Percentiles rank a stretch among this genome's conserved stretches.
Conservation (phyloP, 1,284 basidiomycete genomes). For the Cryptococcus sp. region DNA sequence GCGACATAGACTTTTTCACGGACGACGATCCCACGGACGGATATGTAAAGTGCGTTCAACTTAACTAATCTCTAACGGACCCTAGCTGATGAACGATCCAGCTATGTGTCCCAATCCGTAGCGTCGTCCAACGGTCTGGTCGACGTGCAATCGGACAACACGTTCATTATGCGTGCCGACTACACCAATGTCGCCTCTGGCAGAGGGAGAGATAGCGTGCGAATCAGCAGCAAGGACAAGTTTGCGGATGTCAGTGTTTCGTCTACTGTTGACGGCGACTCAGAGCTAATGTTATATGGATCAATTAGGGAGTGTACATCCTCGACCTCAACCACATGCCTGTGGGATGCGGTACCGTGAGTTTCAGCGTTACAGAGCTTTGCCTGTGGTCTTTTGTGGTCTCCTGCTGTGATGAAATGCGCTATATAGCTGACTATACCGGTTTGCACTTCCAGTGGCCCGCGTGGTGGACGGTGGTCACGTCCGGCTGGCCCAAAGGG, state of each 20-base stretch:
- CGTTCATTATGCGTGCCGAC: conserved; percentile 41
- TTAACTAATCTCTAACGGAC: not conserved
- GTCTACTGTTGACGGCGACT: not conserved
- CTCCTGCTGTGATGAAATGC: not conserved
- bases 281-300: not conserved
- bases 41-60: conserved; percentile 38
- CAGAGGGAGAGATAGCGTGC: conserved; percentile 45
- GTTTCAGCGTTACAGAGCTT: conserved; percentile 8
- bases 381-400: conserved; percentile 2
- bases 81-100: conserved; percentile 15
- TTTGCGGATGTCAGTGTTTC: conserved; percentile 43
- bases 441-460: conserved; percentile 57
- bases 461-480: conserved; percentile 65
- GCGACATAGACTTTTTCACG: conserved; percentile 38
- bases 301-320: conserved; percentile 41
- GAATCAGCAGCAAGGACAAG: conserved; percentile 44
- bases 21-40: conserved; percentile 43
- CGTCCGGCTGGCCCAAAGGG: conserved; percentile 65
- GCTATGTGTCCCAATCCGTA: conserved; percentile 40
- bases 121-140: conserved; percentile 31
- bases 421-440: not conserved
- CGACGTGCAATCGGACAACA: conserved; percentile 22
- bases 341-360: conserved; percentile 48
- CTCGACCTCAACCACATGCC: conserved; percentile 52
- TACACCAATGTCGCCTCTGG: conserved; percentile 40